Evolutionary conservation across 176 grass and related monocot species (phyloP).

Genomic region (Microstegium vimineum): DNA sequence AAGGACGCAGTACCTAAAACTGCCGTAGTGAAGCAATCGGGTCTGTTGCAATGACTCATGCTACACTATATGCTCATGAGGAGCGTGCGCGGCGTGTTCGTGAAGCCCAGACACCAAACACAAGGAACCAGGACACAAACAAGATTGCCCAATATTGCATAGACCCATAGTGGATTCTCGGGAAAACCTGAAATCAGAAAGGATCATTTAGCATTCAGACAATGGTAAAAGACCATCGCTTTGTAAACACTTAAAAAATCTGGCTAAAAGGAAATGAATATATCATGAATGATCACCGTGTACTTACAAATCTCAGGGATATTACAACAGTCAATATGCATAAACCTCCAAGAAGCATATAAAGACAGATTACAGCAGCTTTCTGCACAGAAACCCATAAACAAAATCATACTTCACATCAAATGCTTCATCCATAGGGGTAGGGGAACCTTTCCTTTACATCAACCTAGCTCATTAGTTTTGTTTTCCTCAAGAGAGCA

Average conservation of each 20-base stretch:
- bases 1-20: constrained; percentile 26
- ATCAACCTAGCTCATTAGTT: neutral
- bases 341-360: constrained; percentile 79
- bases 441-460: neutral
- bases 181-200: constrained; percentile 43
- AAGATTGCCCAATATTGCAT: constrained; percentile 65
- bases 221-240: neutral
- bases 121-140: constrained; percentile 87
- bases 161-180: constrained; percentile 71
- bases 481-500: neutral
- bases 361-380: constrained; percentile 61
- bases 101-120: constrained; percentile 83
- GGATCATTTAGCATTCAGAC: neutral
- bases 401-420: constrained; percentile 25
- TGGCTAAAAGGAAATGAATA: constrained; percentile 12
- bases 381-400: constrained; percentile 53
- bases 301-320: constrained; percentile 93
- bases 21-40: neutral
- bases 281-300: neutral
- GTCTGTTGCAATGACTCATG: neutral
- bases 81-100: constrained; percentile 55
- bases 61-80: constrained; percentile 27
- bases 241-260: neutral
- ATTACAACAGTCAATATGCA: constrained; percentile 74
- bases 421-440: neutral